These are phyloP conservation scores for Gliomastix tumulicola DNA, from an alignment of 2,329 filamentous ascomycete species.

Conservation along the genomic window DNA sequence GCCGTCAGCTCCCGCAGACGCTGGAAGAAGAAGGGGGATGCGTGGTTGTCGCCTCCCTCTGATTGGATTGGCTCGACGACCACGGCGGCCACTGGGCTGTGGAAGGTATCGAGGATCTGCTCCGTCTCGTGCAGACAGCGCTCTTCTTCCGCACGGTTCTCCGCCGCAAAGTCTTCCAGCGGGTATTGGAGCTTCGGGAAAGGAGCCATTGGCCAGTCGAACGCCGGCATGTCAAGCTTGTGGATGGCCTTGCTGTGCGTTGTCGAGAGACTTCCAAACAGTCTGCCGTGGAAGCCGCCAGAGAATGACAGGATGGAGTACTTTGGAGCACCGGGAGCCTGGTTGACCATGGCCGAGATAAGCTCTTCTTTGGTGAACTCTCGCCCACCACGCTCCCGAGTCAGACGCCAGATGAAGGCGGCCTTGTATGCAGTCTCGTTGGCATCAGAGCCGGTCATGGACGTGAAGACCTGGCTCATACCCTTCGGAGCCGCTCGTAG, in stretches of 20 bases:
- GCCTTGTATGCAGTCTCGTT: conserved; percentile 95
- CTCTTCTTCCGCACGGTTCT: conserved; percentile 77
- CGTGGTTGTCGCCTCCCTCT: conserved; percentile 93
- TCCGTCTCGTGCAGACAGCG: conserved; percentile 79
- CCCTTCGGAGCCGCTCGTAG: conserved; percentile 79
- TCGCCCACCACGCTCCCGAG: conserved; percentile 68
- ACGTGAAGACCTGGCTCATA: conserved; percentile 83
- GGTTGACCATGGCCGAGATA: conserved; percentile 69
- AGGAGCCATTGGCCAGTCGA: conserved; percentile 87
- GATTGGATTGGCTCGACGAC: conserved; percentile 89
- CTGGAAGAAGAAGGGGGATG: conserved; percentile 79
- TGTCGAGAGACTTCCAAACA: conserved; percentile 81
- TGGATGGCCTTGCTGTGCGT: conserved; percentile 91
- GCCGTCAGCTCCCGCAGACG: conserved; percentile 73
- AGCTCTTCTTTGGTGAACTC: conserved; percentile 74
- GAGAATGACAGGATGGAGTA: conserved; percentile 87
- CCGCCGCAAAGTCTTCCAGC: conserved; percentile 68
- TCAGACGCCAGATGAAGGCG: conserved; percentile 86
- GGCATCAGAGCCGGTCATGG: conserved; percentile 81
- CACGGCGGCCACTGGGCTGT: conserved; percentile 72
- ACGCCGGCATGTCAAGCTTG: conserved; percentile 90
- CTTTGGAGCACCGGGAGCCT: conserved; percentile 64
- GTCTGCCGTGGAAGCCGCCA: conserved; percentile 81
- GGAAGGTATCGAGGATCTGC: conserved; percentile 70
- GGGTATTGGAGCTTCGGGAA: conserved; percentile 86